Evolutionary conservation across 1,284 basidiomycete genomes (phyloP).

Genomic region (Rhodotorula mucilaginosa): DNA sequence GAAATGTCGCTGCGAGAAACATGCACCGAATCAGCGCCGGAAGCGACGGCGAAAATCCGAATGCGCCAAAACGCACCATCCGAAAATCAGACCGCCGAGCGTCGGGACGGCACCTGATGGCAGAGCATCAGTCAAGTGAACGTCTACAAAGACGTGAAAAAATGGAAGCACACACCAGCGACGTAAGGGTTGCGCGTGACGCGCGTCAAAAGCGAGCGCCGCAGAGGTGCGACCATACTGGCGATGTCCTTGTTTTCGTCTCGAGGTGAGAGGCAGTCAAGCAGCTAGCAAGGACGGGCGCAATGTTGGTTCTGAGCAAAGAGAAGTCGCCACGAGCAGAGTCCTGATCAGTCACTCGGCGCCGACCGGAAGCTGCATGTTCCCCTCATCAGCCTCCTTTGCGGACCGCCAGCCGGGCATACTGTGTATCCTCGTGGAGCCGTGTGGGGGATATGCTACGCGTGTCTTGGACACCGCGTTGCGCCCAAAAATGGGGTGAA

Average conservation of each 20-base stretch:
- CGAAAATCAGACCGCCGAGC: constrained; percentile 1
- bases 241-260: background rate
- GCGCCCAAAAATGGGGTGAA: too few species aligned
- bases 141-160: background rate
- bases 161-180: background rate
- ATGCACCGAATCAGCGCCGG: background rate
- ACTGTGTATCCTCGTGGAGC: too few species aligned
- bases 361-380: too few species aligned
- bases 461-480: too few species aligned
- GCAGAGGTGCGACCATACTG: background rate
- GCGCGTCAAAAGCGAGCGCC: background rate
- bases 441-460: too few species aligned
- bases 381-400: too few species aligned
- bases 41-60: too few species aligned
- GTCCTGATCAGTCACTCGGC: too few species aligned
- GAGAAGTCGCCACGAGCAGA: too few species aligned
- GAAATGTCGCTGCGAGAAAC: background rate
- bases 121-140: background rate
- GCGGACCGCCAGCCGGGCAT: too few species aligned
- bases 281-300: background rate
- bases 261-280: background rate
- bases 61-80: background rate
- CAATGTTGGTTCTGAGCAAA: too few species aligned
- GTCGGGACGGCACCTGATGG: background rate
- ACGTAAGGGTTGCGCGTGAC: background rate